These are phyloP conservation scores for Euphorbia lathyris DNA, from an alignment of 345 rosid species.

Conservation along the genomic window DNA sequence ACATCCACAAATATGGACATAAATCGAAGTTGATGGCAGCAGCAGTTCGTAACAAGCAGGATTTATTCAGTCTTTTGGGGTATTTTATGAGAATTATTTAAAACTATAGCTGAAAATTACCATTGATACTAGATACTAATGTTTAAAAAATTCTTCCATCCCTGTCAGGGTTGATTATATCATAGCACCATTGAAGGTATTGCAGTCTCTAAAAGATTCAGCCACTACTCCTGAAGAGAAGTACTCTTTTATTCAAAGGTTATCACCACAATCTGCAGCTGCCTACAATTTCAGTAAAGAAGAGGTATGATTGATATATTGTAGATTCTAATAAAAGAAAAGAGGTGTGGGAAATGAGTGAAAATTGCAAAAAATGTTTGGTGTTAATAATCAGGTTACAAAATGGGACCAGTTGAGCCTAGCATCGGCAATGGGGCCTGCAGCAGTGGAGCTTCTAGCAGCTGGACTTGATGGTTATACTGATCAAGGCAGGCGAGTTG, in stretches of 20 bases:
- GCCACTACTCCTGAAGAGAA: constrained; percentile 64
- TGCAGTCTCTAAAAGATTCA: constrained; percentile 86
- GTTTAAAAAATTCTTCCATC: constrained; percentile 14
- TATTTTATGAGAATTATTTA: too few relatives aligned
- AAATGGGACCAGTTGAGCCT: constrained; percentile 87
- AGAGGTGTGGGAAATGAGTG: too few relatives aligned
- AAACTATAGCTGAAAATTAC: constrained; percentile 2
- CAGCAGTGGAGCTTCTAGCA: constrained; percentile 78
- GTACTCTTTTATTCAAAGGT: constrained; percentile 64
- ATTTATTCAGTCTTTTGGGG: constrained; percentile 93
- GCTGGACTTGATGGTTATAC: constrained; percentile 75
- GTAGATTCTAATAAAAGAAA: background rate
- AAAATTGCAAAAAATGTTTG: background rate
- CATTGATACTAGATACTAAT: constrained; percentile 1
- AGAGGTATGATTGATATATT: constrained; percentile 53
- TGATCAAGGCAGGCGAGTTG: constrained; percentile 68
- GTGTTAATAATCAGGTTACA: constrained; percentile 42
- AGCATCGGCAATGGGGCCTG: constrained; percentile 87
- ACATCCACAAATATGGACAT: constrained; percentile 88
- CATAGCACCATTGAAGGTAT: constrained; percentile 82
- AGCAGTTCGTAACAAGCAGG: constrained; percentile 95
- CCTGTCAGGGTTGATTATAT: constrained; percentile 84
- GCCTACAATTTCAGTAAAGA: constrained; percentile 61
- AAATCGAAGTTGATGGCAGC: constrained; percentile 98
- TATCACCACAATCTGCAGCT: constrained; percentile 71